A percentile compares a stretch with the other conserved stretches of the same genome.
Conservation (phyloP, 148 eudicot species). For the Diospyros lotus region DNA sequence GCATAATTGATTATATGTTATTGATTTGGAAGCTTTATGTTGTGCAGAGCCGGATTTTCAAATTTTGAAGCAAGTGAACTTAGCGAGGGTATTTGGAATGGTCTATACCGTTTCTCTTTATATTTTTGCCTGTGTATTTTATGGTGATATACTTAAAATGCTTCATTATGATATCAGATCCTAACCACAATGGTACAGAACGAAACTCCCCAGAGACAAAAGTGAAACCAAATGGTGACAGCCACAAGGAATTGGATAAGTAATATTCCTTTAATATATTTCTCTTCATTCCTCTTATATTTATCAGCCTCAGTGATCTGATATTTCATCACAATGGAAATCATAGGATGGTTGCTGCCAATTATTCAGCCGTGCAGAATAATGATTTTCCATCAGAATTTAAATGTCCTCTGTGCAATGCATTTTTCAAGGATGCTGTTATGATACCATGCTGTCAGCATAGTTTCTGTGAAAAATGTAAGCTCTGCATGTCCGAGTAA, state of each 20-base stretch:
- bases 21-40: conserved; percentile 22
- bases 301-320: conserved; percentile 5
- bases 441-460: conserved; percentile 88
- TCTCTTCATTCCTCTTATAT: not conserved
- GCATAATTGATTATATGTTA: not conserved
- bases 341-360: conserved; percentile 14
- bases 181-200: conserved; percentile 27
- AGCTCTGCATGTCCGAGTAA: conserved; percentile 17
- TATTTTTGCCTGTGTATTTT: not conserved
- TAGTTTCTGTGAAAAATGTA: conserved; percentile 71
- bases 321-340: not conserved
- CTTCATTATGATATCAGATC: conserved; percentile 30
- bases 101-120: conserved; percentile 16
- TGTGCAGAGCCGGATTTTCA: conserved; percentile 24
- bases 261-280: conserved; percentile 13
- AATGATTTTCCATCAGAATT: conserved; percentile 49
- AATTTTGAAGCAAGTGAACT: conserved; percentile 30
- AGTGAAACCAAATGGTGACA: conserved; percentile 25
- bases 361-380: conserved; percentile 25
- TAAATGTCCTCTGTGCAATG: conserved; percentile 56
- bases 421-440: conserved; percentile 70
- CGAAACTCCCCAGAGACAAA: conserved; percentile 20
- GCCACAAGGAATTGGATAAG: conserved; percentile 33
- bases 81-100: conserved; percentile 32
- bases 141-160: not conserved